Evolutionary conservation across 140 eudicot genomes (phyloP).

Genomic region (Oenanthe javanica): DNA sequence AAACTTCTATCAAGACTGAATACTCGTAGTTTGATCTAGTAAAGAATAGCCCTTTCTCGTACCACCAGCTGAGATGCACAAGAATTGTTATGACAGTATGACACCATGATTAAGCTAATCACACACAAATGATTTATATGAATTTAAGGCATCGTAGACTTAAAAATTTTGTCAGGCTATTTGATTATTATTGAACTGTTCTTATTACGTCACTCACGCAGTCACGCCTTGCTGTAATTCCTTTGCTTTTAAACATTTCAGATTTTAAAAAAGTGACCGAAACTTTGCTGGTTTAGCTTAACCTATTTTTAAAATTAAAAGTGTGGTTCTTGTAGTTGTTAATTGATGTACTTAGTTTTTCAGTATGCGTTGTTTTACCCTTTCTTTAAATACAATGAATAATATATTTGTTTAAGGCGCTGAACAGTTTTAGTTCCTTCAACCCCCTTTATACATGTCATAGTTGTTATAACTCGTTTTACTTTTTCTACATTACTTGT

Average conservation of each 20-base stretch:
- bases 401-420: not conserved
- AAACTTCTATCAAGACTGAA: not conserved
- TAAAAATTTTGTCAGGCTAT: not conserved
- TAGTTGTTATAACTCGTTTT: not conserved
- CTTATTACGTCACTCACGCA: not conserved
- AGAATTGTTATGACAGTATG: not conserved
- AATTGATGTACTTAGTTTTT: not conserved
- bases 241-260: not conserved
- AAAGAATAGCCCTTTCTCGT: not conserved
- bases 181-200: not conserved
- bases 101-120: not conserved
- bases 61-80: not conserved
- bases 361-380: not conserved
- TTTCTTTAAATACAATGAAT: not conserved
- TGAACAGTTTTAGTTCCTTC: not conserved
- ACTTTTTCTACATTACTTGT: not conserved
- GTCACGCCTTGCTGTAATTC: not conserved
- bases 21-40: not conserved
- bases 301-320: not conserved
- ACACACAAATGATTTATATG: not conserved
- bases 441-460: too few species aligned
- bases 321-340: not conserved
- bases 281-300: not conserved
- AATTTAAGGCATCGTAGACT: not conserved
- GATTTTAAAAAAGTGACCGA: not conserved